A percentile compares a stretch with the other conserved stretches of the same genome.
Conservation (phyloP, 2,329 filamentous ascomycete species). For the Epichloe glyceriae region DNA sequence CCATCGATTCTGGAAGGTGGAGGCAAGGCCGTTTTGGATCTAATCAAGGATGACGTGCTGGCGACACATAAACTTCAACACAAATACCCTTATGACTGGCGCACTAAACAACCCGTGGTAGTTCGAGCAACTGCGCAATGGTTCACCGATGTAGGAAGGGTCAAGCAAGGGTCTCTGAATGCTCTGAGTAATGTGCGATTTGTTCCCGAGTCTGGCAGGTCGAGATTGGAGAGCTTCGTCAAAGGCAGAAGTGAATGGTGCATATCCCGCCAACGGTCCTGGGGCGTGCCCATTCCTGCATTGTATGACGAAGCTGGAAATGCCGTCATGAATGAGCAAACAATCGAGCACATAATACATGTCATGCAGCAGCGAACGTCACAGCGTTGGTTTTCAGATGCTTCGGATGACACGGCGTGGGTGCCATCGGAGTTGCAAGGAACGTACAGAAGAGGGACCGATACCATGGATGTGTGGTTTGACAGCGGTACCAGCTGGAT, state of each 20-base stretch:
- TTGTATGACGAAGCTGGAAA: conserved; percentile 63
- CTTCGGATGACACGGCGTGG: conserved; percentile 64
- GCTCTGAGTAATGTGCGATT: conserved; percentile 64
- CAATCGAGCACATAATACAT: conserved; percentile 71
- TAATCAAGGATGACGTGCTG: conserved; percentile 55
- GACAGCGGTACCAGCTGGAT: conserved; percentile 95
- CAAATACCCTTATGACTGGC: conserved; percentile 98
- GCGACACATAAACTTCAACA: conserved; percentile 61
- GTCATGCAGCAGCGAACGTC: conserved; percentile 66
- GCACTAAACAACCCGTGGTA: conserved; percentile 85
- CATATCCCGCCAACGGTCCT: conserved; percentile 87
- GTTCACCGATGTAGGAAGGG: conserved; percentile 84
- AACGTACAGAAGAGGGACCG: conserved; percentile 60
- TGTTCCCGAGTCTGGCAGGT: conserved; percentile 60
- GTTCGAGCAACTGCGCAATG: conserved; percentile 89
- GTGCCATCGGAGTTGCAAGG: conserved; percentile 50
- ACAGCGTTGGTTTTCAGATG: conserved; percentile 92
- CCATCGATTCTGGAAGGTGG: conserved; percentile 61
- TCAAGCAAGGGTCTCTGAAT: conserved; percentile 60
- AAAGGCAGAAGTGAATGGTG: conserved; percentile 90
- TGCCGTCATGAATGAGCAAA: conserved; percentile 66
- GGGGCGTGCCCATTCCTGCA: conserved; percentile 93
- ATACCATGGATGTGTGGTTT: conserved; percentile 99
- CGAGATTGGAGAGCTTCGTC: conserved; percentile 73
- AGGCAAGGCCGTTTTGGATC: conserved; percentile 52